Evolutionary conservation across 2,329 filamentous ascomycete genomes (phyloP), one percentile per base, ranked within the genome.

Genomic region (Aspergillus unguis): DNA sequence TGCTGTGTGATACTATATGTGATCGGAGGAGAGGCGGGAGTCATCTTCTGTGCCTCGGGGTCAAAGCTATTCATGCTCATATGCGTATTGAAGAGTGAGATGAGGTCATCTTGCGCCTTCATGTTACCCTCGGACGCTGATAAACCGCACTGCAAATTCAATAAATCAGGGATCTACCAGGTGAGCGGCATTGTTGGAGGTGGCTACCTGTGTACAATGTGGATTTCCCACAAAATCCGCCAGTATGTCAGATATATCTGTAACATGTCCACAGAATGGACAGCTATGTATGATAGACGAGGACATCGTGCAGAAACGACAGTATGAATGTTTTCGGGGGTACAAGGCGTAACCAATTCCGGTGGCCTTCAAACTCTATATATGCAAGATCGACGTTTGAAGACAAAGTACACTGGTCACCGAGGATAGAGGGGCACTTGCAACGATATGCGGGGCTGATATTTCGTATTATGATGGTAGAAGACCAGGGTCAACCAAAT

Each of bases 61-160:
- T 69, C 63, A 45, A 67, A 64, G 8, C 56, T 52, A 46, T 70
- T 70, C 60, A 94, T 80, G 49, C 80, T 87, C 72, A 95, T 81
- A 68, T 88, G 88, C 61, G 84, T 84, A 47, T 87, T 81, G 71
- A 96, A 91, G 64, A 95, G 84, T 54, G 82, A 77, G n/a, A 86
- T 82, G 33, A 96, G 85, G 62, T 95, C 91, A 58, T 95, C 88
- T 67, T 92, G 85, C 63, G 85, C 81, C 71, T 87, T 84, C 75
- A 82, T 80, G 57, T 74, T 77, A 65, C 68, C 64, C 60, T 74
- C 72, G 4, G 65, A 67, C 31, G 64, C 67, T 32, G 72, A 73
- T 47, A 75, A 59, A n/a, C 73, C 71, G 58, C 72, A 74, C 73
- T 76, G 61, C 42, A 61, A 44, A 41, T 38, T 26, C 43, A n/a